These are phyloP conservation scores for Geotrichum bryndzae DNA, from an alignment of 1,139 yeast genomes.

Conservation along the genomic window DNA sequence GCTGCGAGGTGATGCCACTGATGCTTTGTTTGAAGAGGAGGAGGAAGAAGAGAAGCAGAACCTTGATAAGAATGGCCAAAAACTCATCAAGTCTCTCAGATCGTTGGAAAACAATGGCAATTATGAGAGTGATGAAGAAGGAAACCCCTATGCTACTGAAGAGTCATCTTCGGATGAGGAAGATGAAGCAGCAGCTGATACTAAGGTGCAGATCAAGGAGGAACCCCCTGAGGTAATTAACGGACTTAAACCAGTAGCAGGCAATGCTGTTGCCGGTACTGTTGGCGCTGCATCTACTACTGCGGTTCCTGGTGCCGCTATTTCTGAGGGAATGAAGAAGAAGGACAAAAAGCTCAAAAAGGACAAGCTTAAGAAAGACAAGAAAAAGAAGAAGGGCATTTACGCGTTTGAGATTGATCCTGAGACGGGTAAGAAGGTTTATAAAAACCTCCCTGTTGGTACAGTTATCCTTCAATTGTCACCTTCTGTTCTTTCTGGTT, in stretches of 20 bases:
- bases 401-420: constrained; percentile 4
- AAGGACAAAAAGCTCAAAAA: constrained; percentile 20
- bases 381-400: constrained; percentile 22
- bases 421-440: constrained; percentile 13
- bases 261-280: constrained; percentile 7
- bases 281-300: constrained; percentile 5
- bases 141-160: constrained; percentile 73
- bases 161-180: constrained; percentile 37
- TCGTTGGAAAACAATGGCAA: constrained; percentile 84
- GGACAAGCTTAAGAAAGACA: constrained; percentile 30
- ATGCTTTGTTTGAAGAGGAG: constrained; percentile 40
- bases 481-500: constrained; percentile 51
- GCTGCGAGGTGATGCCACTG: constrained; percentile 54
- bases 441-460: constrained; percentile 48
- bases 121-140: constrained; percentile 82
- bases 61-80: constrained; percentile 87
- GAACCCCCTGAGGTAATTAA: constrained; percentile 11
- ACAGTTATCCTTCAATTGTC: constrained; percentile 64
- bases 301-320: constrained; percentile 2
- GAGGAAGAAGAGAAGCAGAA: constrained; percentile 62
- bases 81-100: constrained; percentile 73
- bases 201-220: constrained; percentile 20
- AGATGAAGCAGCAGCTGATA: constrained; percentile 17
- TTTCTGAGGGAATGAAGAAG: constrained; percentile 9
- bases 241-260: constrained; percentile 16